Conservation (phyloP, 2,329 filamentous ascomycete species). For the Cladosporium halotolerans region DNA sequence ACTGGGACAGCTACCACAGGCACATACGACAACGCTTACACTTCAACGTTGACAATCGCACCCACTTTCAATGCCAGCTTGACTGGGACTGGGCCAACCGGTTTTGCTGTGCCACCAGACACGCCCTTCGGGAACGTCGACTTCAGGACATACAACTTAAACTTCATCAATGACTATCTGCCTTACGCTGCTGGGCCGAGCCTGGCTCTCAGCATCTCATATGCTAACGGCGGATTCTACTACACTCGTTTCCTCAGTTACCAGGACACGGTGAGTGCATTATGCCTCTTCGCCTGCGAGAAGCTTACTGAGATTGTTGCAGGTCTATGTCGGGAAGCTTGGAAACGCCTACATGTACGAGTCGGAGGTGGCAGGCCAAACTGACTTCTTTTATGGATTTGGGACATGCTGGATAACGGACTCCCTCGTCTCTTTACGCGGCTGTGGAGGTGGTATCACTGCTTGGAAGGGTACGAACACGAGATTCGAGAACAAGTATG, state of each 20-base stretch:
- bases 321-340: constrained; percentile 60
- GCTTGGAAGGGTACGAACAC: constrained; percentile 66
- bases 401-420: constrained; percentile 57
- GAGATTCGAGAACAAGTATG: constrained; percentile 60
- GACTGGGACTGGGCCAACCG: constrained; percentile 57
- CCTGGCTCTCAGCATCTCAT: constrained; percentile 54
- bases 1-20: constrained; percentile 40
- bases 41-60: constrained; percentile 55
- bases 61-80: constrained; percentile 58
- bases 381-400: constrained; percentile 58
- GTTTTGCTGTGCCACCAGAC: constrained; percentile 52
- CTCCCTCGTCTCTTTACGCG: constrained; percentile 49
- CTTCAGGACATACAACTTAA: constrained; percentile 61
- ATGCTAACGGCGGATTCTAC: constrained; percentile 63
- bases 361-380: constrained; percentile 56
- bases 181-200: constrained; percentile 50
- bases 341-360: constrained; percentile 61
- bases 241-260: constrained; percentile 60
- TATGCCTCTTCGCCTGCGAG: not conserved
- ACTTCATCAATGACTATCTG: constrained; percentile 56
- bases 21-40: constrained; percentile 56
- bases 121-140: constrained; percentile 59
- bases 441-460: constrained; percentile 60
- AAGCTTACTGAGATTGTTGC: not conserved
- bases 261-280: constrained; percentile 53